Conservation (phyloP, 371 early-diverging fungal species). For the Circinella minor region DNA sequence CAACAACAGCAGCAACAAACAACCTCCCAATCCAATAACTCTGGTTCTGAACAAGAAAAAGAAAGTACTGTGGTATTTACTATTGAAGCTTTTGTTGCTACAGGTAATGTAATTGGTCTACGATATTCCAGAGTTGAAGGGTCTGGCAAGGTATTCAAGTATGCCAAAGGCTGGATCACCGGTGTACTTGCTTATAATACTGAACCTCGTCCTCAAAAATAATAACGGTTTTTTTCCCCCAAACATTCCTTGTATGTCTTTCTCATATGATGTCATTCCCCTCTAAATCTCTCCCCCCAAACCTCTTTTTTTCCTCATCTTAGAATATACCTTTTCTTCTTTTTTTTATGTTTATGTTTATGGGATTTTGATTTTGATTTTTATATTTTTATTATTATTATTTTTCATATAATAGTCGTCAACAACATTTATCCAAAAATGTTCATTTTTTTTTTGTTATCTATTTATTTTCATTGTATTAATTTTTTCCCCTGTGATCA, state of each 20-base stretch:
- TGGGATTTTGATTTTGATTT: background rate
- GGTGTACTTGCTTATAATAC: constrained; percentile 33
- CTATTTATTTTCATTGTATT: too few relatives aligned
- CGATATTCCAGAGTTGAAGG: constrained; percentile 43
- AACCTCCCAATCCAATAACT: background rate
- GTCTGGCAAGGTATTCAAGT: constrained; percentile 48
- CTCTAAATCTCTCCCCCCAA: too few relatives aligned
- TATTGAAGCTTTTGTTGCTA: constrained; percentile 37
- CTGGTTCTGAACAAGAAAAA: constrained; percentile 6
- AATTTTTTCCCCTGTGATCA: too few relatives aligned
- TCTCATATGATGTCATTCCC: too few relatives aligned
- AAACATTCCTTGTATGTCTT: too few relatives aligned
- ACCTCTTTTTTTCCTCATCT: background rate
- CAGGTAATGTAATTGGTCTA: constrained; percentile 29
- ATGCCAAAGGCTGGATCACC: constrained; percentile 50
- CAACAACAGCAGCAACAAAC: background rate
- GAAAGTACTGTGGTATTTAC: constrained; percentile 41
- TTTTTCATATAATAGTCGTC: too few relatives aligned
- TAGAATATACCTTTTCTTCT: background rate
- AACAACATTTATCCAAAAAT: too few relatives aligned
- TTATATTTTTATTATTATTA: background rate
- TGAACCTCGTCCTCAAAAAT: background rate
- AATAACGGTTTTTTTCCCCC: background rate
- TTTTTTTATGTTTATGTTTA: too few relatives aligned
- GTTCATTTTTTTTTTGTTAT: too few relatives aligned